Percentiles rank a stretch among this genome's conserved stretches.
Conservation (phyloP, 352 stramenopile species). For the Poterioochromonas sp. region DNA sequence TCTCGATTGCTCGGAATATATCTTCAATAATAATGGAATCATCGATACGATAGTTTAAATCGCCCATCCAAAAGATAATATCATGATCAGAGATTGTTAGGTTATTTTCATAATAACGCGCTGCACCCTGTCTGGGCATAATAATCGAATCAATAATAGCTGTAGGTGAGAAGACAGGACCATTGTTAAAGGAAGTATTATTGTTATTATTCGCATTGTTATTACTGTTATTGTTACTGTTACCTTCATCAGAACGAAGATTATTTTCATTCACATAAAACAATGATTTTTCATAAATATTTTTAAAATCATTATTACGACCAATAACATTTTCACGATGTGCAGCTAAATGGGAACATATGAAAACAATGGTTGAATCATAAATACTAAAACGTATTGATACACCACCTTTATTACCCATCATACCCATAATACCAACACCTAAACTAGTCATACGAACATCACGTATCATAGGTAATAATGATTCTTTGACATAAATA, state of each 20-base stretch:
- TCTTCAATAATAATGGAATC: constrained; percentile 59
- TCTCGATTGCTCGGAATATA: constrained; percentile 52
- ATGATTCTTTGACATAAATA: constrained; percentile 79
- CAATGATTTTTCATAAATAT: constrained; percentile 87
- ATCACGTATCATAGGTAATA: constrained; percentile 55
- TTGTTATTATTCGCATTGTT: no score
- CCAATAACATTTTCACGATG: constrained; percentile 93
- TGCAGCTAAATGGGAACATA: constrained; percentile 93
- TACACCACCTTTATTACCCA: constrained; percentile 97
- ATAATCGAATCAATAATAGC: neutral
- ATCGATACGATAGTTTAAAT: constrained; percentile 78
- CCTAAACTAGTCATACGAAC: constrained; percentile 76
- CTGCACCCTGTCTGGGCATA: constrained; percentile 11
- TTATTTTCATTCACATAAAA: constrained; percentile 55
- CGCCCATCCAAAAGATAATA: constrained; percentile 92
- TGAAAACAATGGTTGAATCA: constrained; percentile 94
- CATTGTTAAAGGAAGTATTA: neutral
- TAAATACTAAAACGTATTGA: constrained; percentile 91
- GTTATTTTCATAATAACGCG: neutral
- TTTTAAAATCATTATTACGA: constrained; percentile 95
- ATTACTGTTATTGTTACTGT: neutral
- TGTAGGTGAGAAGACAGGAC: neutral
- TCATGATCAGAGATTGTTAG: constrained; percentile 87
- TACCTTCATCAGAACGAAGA: neutral
- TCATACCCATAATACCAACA: constrained; percentile 95